Conservation (phyloP, 306 rosid species). For the Inga oerstediana region DNA sequence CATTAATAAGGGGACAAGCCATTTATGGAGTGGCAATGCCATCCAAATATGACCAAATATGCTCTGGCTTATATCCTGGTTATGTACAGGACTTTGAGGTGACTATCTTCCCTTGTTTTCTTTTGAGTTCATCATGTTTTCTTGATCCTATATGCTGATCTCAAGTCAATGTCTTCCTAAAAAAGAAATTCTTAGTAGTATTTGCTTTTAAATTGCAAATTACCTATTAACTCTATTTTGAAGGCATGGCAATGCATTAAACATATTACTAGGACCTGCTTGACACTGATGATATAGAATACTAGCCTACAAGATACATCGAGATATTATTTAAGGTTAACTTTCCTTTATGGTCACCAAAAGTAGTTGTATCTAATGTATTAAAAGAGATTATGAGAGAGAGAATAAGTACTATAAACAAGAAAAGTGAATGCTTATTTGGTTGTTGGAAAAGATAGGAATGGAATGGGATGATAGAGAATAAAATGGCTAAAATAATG, state of each 20-base stretch:
- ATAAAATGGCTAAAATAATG: background rate
- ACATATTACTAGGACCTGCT: background rate
- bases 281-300: background rate
- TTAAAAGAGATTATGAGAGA: background rate
- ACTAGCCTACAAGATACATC: background rate
- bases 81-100: background rate
- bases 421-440: background rate
- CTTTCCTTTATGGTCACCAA: background rate
- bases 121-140: background rate
- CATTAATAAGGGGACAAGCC: slow-evolving; percentile 21
- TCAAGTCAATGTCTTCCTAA: background rate
- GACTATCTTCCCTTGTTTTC: background rate
- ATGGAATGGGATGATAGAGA: background rate
- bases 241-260: background rate
- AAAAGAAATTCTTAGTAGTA: background rate
- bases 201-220: background rate
- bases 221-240: background rate
- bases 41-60: background rate
- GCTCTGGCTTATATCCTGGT: background rate
- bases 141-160: background rate
- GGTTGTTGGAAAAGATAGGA: background rate
- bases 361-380: background rate
- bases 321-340: background rate
- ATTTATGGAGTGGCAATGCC: slow-evolving; percentile 13
- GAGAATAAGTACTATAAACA: background rate